Conservation (phyloP, 2,329 filamentous ascomycete species). For the Xylariaceae sp. region DNA sequence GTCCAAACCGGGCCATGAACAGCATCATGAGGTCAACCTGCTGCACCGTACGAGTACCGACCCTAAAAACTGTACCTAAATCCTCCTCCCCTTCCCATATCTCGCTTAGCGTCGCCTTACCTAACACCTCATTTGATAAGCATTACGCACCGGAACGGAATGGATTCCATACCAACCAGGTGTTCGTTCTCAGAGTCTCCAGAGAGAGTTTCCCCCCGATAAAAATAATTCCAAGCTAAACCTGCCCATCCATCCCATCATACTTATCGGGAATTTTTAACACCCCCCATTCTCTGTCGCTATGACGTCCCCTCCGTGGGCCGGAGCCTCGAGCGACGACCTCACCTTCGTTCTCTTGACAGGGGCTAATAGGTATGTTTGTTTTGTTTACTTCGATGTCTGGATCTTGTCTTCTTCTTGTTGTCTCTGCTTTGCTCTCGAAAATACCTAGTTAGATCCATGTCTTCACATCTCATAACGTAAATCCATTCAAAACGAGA, state of each 20-base stretch:
- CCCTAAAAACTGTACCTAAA: no score
- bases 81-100: no score
- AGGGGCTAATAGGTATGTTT: conserved; percentile 33
- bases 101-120: no score
- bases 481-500: background rate
- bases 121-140: no score
- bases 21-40: no score
- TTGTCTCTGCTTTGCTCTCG: no score
- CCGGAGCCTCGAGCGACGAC: conserved; percentile 29
- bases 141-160: no score
- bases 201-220: no score
- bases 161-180: no score
- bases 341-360: conserved; percentile 32
- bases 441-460: background rate
- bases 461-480: background rate
- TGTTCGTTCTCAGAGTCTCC: no score
- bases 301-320: conserved; percentile 31
- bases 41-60: no score
- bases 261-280: background rate
- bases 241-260: background rate
- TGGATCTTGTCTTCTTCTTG: background rate
- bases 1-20: no score
- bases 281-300: background rate
- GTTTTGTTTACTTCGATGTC: background rate
- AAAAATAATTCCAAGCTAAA: background rate